phyloP scores from a whole-genome alignment of 129 eudicot genomes.

The Ambrosia trifida region DNA sequence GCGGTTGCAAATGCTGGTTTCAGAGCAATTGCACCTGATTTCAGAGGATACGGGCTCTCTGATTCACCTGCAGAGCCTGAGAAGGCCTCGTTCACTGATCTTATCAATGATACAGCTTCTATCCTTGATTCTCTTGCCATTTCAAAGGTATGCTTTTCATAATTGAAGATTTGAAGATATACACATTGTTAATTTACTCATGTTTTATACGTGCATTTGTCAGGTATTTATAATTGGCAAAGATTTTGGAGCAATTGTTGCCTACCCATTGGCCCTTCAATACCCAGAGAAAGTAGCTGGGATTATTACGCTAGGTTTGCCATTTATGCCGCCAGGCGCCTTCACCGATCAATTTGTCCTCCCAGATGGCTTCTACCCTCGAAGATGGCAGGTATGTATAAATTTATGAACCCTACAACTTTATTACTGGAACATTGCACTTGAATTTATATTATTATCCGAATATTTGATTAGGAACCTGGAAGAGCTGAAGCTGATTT shows the following conservation, averaged over 20 bases:
- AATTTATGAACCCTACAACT: background rate
- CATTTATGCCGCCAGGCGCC: conserved; percentile 21
- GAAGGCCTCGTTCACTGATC: background rate
- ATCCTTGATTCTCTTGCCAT: conserved; percentile 1
- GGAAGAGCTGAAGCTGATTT: conserved; percentile 14
- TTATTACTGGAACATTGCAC: background rate
- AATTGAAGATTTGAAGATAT: background rate
- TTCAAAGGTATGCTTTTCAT: background rate
- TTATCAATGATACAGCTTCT: background rate
- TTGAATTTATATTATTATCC: background rate
- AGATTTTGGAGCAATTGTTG: background rate
- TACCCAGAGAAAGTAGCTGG: conserved; percentile 14
- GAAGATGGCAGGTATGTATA: conserved; percentile 11
- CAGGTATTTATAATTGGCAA: conserved; percentile 14
- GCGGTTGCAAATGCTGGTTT: background rate
- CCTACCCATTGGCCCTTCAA: conserved; percentile 14
- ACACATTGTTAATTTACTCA: background rate
- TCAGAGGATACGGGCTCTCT: conserved; percentile 11
- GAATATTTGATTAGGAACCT: background rate
- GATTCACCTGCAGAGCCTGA: conserved; percentile 7
- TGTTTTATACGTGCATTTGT: background rate
- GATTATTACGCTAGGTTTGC: background rate
- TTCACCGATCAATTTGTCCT: conserved; percentile 9
- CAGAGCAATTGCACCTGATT: conserved; percentile 6
- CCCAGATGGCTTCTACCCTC: conserved; percentile 17